Percentiles rank a stretch among this genome's conserved stretches.
Conservation (phyloP, 2,329 filamentous ascomycete species). For the Didymellaceae sp. region DNA sequence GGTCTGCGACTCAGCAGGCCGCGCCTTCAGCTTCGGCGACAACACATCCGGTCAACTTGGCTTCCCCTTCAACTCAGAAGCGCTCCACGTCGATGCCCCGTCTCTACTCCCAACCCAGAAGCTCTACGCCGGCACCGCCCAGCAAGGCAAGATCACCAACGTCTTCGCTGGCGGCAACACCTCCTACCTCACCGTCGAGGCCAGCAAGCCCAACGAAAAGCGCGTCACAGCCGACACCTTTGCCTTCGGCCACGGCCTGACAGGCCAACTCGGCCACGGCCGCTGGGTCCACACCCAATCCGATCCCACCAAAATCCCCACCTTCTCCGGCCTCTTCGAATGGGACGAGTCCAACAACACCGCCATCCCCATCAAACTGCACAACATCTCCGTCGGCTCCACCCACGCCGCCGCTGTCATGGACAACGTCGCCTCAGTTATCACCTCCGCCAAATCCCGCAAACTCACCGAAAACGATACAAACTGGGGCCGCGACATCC, state of each 20-base stretch:
- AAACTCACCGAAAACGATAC: slow-evolving; percentile 67
- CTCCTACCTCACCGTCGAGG: slow-evolving; percentile 87
- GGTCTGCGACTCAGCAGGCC: slow-evolving; percentile 75
- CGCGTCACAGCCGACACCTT: slow-evolving; percentile 78
- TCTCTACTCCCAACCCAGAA: slow-evolving; percentile 72
- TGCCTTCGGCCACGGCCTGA: slow-evolving; percentile 85
- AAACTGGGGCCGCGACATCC: slow-evolving; percentile 85
- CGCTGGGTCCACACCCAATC: slow-evolving; percentile 88
- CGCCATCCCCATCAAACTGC: slow-evolving; percentile 78
- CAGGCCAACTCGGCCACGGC: slow-evolving; percentile 81
- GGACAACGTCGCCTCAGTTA: slow-evolving; percentile 77
- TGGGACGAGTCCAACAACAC: slow-evolving; percentile 76
- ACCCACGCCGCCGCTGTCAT: slow-evolving; percentile 85
- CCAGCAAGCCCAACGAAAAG: slow-evolving; percentile 65
- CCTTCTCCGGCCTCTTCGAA: slow-evolving; percentile 82
- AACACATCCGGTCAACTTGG: slow-evolving; percentile 92
- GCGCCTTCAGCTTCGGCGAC: slow-evolving; percentile 87
- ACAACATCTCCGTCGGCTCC: slow-evolving; percentile 74
- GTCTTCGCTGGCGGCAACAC: slow-evolving; percentile 87
- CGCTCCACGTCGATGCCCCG: slow-evolving; percentile 71
- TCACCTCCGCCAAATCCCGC: slow-evolving; percentile 50
- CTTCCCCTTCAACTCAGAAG: slow-evolving; percentile 71
- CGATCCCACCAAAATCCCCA: slow-evolving; percentile 79
- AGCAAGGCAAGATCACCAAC: slow-evolving; percentile 71
- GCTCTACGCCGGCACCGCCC: slow-evolving; percentile 72